A percentile compares a stretch with the other conserved stretches of the same genome.
Evolutionary conservation across 208 protist genomes (phyloP).

Genomic region (Wallacemonas sp.): DNA sequence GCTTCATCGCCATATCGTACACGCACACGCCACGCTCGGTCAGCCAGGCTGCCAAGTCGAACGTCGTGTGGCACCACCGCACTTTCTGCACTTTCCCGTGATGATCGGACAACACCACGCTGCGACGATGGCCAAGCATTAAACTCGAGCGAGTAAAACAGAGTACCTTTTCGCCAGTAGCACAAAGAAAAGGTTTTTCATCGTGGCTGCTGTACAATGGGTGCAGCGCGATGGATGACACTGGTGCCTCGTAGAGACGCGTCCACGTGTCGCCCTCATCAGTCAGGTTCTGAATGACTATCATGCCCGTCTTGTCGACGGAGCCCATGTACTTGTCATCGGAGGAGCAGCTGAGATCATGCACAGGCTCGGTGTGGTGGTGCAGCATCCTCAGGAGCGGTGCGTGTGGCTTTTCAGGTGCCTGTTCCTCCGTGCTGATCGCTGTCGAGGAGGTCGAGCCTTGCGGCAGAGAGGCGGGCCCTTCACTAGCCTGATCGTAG

Average conservation of each 20-base stretch:
- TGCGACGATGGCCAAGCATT: slow-evolving; percentile 40
- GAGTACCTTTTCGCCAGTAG: slow-evolving; percentile 41
- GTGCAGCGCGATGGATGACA: slow-evolving; percentile 60
- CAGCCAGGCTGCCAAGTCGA: slow-evolving; percentile 66
- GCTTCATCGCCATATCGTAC: slow-evolving; percentile 31
- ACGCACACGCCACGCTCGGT: slow-evolving; percentile 55
- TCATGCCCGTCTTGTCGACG: slow-evolving; percentile 51
- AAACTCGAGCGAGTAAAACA: slow-evolving; percentile 50
- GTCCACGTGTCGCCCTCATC: slow-evolving; percentile 41
- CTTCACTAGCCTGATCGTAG: not conserved
- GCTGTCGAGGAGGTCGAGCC: too few relatives aligned
- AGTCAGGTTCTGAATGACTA: slow-evolving; percentile 39
- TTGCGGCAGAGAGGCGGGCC: too few relatives aligned
- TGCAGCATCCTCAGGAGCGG: not conserved
- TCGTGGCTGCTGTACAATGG: slow-evolving; percentile 50
- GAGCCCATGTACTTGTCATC: slow-evolving; percentile 51
- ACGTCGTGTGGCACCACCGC: slow-evolving; percentile 47
- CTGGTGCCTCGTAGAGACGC: slow-evolving; percentile 40
- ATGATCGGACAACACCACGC: slow-evolving; percentile 39
- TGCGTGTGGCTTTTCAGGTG: too few relatives aligned
- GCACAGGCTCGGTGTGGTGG: slow-evolving; percentile 49
- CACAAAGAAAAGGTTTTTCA: slow-evolving; percentile 44
- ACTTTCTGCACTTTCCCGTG: slow-evolving; percentile 49
- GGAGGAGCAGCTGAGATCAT: slow-evolving; percentile 56
- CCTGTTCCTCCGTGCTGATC: too few relatives aligned